Percentiles rank a stretch among this genome's conserved stretches.
Evolutionary conservation across 495 filamentous ascomycete species (phyloP).

Genomic region (Lepraria neglecta): DNA sequence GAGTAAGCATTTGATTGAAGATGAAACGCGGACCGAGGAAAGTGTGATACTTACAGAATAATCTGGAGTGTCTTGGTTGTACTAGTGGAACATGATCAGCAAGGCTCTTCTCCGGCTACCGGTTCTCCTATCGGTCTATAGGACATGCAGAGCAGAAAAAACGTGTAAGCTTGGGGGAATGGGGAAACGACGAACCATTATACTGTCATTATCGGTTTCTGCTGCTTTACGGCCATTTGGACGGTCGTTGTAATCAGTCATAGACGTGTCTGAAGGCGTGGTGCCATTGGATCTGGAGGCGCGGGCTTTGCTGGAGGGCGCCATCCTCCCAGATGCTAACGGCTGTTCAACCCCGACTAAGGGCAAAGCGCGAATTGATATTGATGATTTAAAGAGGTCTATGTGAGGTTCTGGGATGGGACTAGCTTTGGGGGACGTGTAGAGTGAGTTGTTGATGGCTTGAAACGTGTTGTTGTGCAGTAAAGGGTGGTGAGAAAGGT

Average conservation of each 20-base stretch:
- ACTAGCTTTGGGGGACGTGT: slow-evolving; percentile 14
- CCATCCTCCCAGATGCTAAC: slow-evolving; percentile 43
- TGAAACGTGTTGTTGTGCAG: slow-evolving; percentile 1
- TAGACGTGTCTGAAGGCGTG: slow-evolving; percentile 48
- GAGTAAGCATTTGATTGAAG: neutral
- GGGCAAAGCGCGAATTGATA: slow-evolving; percentile 17
- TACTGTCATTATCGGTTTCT: slow-evolving; percentile 40
- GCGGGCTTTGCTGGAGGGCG: slow-evolving; percentile 46
- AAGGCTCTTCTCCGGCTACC: neutral
- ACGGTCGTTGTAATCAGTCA: slow-evolving; percentile 57
- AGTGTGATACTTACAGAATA: slow-evolving; percentile 50
- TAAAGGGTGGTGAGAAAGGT: neutral
- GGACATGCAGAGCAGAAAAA: neutral
- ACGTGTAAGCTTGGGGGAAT: neutral
- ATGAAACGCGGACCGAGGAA: neutral
- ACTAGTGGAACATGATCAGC: slow-evolving; percentile 39
- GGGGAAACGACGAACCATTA: slow-evolving; percentile 37
- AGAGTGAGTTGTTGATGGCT: slow-evolving; percentile 10
- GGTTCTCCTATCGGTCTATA: neutral
- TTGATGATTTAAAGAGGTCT: slow-evolving; percentile 4
- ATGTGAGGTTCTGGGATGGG: neutral
- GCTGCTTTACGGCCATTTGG: slow-evolving; percentile 39
- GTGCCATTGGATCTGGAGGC: slow-evolving; percentile 43
- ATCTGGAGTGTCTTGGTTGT: slow-evolving; percentile 73
- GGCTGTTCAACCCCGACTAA: slow-evolving; percentile 9